Base-by-base conservation (phyloP, 805 yeast genomes). In the Myxozyma melibiosi region DNA sequence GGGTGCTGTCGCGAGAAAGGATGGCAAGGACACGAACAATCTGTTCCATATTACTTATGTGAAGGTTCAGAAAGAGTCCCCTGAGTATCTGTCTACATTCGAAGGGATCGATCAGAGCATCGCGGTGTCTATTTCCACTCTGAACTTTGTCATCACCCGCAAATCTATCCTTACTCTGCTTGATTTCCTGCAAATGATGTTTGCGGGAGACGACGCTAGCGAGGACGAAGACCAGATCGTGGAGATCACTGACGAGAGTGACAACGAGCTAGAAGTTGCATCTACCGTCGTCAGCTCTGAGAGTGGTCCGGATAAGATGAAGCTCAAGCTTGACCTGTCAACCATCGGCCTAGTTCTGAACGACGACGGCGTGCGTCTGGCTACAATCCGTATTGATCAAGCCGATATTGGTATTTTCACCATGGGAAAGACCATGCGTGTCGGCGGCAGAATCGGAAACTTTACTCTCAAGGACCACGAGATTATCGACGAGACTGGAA, bases 121-220 rank as follows among this genome's bases (percentile, higher is more conserved):
- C 4, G 76, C 80, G 7, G 74, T 94, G 49, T 78, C 83, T 41
- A 78, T 94, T 72, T 90, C 96, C 0, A 89, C 95, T 13, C 80
- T 94, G 52, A 82, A 82, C 60, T 78, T 87, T 35, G 85, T 88
- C 1, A 72, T 91, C 5, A 83, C 95, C 0, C 82, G 97, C 46
- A 86, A 83, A 67, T 86, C 96, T 0, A 72, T 88, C 14, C 76
- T 94, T 59, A 86, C 95, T 1, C 74, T 94, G 13, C 72, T 92
- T 62, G 92, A 90, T 69, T 94, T 85, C 69, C 77, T 87, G 1
- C 74, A 91, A 66, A 87, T 90, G 43, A 94, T 98, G 0, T 94
- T 94, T 69, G 86, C 97, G 0, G 34, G 62, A 1, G 51, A 38
- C n/a, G 45, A 54, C 7, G 24, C 16, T 1, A 57, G 27, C 5